phyloP scores from a whole-genome alignment of 2,329 filamentous ascomycete species.

The Mariannaea elegans region DNA sequence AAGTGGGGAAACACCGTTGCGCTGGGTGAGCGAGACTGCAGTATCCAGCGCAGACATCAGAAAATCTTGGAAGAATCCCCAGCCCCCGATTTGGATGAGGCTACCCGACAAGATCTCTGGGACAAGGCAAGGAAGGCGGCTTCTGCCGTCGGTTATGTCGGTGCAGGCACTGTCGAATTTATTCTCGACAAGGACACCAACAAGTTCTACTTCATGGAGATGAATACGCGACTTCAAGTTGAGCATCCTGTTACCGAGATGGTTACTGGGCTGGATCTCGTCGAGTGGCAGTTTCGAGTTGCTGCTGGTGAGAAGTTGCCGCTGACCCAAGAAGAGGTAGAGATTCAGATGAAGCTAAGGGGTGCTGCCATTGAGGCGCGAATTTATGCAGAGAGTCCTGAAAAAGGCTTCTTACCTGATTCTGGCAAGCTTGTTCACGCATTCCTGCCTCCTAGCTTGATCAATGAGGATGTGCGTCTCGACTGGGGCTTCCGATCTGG shows the following conservation, averaged over 20 bases:
- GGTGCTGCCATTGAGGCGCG: constrained; percentile 95
- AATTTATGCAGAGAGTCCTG: constrained; percentile 96
- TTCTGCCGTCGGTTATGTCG: constrained; percentile 85
- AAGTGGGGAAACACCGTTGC: constrained; percentile 79
- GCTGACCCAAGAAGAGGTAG: constrained; percentile 70
- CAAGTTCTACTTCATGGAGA: constrained; percentile 84
- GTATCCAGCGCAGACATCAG: constrained; percentile 85
- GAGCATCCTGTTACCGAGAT: constrained; percentile 91
- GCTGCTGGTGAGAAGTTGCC: constrained; percentile 66
- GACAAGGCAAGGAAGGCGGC: constrained; percentile 71
- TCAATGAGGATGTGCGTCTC: constrained; percentile 77
- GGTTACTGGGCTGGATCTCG: constrained; percentile 77
- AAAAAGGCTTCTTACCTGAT: constrained; percentile 91
- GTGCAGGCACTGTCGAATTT: constrained; percentile 90
- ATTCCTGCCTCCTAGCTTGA: constrained; percentile 71
- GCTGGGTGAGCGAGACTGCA: constrained; percentile 90
- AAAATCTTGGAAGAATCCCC: constrained; percentile 93
- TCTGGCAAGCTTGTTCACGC: constrained; percentile 89
- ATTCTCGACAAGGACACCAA: constrained; percentile 85
- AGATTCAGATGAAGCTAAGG: constrained; percentile 74
- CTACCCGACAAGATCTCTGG: constrained; percentile 69
- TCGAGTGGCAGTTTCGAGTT: constrained; percentile 94
- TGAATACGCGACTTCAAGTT: constrained; percentile 91
- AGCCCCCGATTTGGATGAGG: constrained; percentile 71
- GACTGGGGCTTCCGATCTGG: constrained; percentile 93